These are phyloP conservation scores for Corynascus novoguineensis DNA, from an alignment of 495 filamentous ascomycete genomes.

Conservation along the genomic window DNA sequence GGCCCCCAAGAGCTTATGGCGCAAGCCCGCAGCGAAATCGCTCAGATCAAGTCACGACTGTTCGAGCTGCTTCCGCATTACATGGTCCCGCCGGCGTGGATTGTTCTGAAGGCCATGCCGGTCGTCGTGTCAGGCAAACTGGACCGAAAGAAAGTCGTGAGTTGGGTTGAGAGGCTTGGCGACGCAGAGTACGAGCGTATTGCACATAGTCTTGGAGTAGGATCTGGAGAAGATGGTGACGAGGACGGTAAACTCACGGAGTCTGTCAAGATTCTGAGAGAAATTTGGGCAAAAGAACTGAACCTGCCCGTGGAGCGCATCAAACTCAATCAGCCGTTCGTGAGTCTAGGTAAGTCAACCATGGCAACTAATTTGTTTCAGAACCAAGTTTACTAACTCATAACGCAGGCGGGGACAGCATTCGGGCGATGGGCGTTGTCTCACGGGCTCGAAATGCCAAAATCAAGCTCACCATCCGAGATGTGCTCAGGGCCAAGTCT, in stretches of 20 bases:
- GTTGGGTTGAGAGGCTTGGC: constrained; percentile 18
- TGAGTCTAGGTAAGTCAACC: constrained; percentile 21
- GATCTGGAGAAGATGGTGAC: background rate
- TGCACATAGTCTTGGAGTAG: constrained; percentile 9
- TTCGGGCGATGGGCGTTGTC: constrained; percentile 25
- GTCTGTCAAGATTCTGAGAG: constrained; percentile 11
- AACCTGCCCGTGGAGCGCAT: constrained; percentile 15
- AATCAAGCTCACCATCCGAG: constrained; percentile 19
- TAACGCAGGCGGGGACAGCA: constrained; percentile 22
- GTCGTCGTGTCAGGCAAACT: constrained; percentile 49
- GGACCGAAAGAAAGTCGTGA: constrained; percentile 39
- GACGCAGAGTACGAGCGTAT: constrained; percentile 16
- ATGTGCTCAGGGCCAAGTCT: constrained; percentile 29
- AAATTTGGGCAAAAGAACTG: constrained; percentile 21
- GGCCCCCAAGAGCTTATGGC: constrained; percentile 14
- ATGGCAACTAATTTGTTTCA: background rate
- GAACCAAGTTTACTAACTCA: background rate
- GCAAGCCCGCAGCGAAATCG: constrained; percentile 10
- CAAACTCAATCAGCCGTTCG: constrained; percentile 16
- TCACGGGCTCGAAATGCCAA: constrained; percentile 19
- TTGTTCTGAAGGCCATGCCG: constrained; percentile 49
- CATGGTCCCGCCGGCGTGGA: constrained; percentile 55
- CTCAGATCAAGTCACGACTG: constrained; percentile 10
- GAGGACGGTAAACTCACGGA: constrained; percentile 9
- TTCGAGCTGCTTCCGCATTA: constrained; percentile 32